Conservation (phyloP, 2,329 filamentous ascomycete genomes). For the Colletotrichum orbiculare region DNA sequence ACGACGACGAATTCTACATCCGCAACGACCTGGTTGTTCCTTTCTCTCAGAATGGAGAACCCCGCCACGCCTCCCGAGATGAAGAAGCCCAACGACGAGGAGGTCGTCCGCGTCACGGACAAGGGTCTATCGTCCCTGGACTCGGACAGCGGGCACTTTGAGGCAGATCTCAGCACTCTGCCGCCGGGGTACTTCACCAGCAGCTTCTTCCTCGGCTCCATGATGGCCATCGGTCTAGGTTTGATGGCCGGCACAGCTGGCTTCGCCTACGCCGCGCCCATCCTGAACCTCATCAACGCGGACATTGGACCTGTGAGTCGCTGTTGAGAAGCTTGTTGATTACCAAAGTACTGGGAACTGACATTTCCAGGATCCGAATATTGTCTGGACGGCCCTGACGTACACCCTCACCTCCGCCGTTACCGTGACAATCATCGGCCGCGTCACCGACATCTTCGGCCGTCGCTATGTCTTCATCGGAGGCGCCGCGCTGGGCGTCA, state of each 20-base stretch:
- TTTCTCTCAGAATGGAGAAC: too few species aligned
- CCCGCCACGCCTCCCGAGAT: neutral
- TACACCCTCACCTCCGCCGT: slow-evolving; percentile 45
- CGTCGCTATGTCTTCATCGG: slow-evolving; percentile 44
- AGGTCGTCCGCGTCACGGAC: neutral
- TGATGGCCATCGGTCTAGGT: slow-evolving; percentile 41
- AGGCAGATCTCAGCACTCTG: slow-evolving; percentile 37
- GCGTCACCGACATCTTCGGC: slow-evolving; percentile 43
- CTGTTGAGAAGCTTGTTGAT: too few species aligned
- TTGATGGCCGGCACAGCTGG: slow-evolving; percentile 44
- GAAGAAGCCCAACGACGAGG: slow-evolving; percentile 23
- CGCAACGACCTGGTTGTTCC: too few species aligned
- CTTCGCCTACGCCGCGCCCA: slow-evolving; percentile 40
- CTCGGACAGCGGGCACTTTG: slow-evolving; percentile 33
- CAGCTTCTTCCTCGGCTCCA: slow-evolving; percentile 42
- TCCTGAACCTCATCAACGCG: slow-evolving; percentile 44
- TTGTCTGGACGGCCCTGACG: slow-evolving; percentile 44
- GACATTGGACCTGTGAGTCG: slow-evolving; percentile 43
- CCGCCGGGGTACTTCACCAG: slow-evolving; percentile 42
- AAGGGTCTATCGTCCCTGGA: slow-evolving; percentile 1
- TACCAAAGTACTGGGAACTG: too few species aligned
- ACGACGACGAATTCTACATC: too few species aligned
- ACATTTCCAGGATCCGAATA: slow-evolving; percentile 38
- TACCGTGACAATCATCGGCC: slow-evolving; percentile 42
- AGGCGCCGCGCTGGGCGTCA: slow-evolving; percentile 46